Percentiles rank a stretch among this genome's conserved stretches.
Conservation (phyloP, 805 yeast genomes). For the Candida sphagnicola region DNA sequence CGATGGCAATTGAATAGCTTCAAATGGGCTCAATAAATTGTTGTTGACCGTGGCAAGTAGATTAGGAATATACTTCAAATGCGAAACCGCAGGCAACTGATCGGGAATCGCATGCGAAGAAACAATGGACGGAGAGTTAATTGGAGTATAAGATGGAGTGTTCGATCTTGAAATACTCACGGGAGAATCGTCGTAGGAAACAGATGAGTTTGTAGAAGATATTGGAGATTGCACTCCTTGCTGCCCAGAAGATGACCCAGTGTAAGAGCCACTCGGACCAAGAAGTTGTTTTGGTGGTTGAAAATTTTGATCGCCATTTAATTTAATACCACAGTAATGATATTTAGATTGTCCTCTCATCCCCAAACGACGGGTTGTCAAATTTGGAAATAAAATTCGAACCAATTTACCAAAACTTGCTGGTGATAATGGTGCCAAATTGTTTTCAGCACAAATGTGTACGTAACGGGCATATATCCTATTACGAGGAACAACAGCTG, state of each 20-base stretch:
- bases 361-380: conserved; percentile 77
- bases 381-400: conserved; percentile 56
- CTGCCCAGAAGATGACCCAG: conserved; percentile 3
- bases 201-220: conserved; percentile 11
- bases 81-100: conserved; percentile 12
- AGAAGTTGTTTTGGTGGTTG: conserved; percentile 11
- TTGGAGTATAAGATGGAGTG: conserved; percentile 12
- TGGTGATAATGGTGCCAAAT: conserved; percentile 60
- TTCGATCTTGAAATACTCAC: conserved; percentile 6
- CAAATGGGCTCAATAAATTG: conserved; percentile 11
- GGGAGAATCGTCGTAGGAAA: conserved; percentile 12
- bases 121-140: conserved; percentile 8
- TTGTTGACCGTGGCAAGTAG: conserved; percentile 20
- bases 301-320: conserved; percentile 32
- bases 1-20: conserved; percentile 28
- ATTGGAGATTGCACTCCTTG: conserved; percentile 8
- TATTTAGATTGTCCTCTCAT: conserved; percentile 79
- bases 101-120: conserved; percentile 6
- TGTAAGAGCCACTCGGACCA: conserved; percentile 1
- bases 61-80: conserved; percentile 28
- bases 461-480: conserved; percentile 40
- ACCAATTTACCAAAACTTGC: conserved; percentile 79
- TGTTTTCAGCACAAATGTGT: conserved; percentile 33
- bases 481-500: conserved; percentile 41
- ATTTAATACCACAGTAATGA: conserved; percentile 75